Evolutionary conservation across 352 stramenopile genomes (phyloP), one percentile per base, ranked within the genome.

Genomic region (Phytophthora kernoviae): DNA sequence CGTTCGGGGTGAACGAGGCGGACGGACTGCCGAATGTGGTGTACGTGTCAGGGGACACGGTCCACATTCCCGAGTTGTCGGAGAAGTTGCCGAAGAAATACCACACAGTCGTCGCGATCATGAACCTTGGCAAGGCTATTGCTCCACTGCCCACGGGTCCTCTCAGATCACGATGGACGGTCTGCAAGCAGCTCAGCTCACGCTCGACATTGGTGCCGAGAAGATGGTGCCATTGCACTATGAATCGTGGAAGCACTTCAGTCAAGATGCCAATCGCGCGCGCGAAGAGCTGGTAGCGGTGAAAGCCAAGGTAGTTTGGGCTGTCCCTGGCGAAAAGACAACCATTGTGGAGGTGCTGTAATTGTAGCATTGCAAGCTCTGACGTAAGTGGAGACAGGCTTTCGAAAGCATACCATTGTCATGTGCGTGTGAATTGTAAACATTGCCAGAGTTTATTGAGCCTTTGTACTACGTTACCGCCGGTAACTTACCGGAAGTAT

Each of bases 231-330:
- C 73, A 21, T 40, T 81, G 34, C 73, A 79, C 59, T 81, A 70
- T 21, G 61, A 77, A 46, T 79, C 73, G 42, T 81, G 73, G 73
- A 67, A 58, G 26, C 73, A 81, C 58, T 79, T 81, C 47, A 36
- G 34, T 1, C 44, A 77, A 39, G 33, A 52, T 0, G 24, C 39
- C 4, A 46, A 62, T 14, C 52, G 56, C 7, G 32, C 54, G 15
- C 59, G 50, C 34, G 37, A 17, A 4, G 42, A 60, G 24, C 6
- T 77, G 10, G 49, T 40, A 3, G 36, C 10, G 7, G 34, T 77
- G 4, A 70, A 73, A 54, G 55, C 67, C 46, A 70, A 68, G 27
- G 45, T 77, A 10, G 5, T 53, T 20, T 73, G 65, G 50, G 15
- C 63, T 7, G 55, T 57, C 0, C 68, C 55, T 9, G 63, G 63